Percentiles rank a stretch among this genome's conserved stretches.
Conservation (phyloP, 1,284 basidiomycete genomes). For the Trametes polyzona region DNA sequence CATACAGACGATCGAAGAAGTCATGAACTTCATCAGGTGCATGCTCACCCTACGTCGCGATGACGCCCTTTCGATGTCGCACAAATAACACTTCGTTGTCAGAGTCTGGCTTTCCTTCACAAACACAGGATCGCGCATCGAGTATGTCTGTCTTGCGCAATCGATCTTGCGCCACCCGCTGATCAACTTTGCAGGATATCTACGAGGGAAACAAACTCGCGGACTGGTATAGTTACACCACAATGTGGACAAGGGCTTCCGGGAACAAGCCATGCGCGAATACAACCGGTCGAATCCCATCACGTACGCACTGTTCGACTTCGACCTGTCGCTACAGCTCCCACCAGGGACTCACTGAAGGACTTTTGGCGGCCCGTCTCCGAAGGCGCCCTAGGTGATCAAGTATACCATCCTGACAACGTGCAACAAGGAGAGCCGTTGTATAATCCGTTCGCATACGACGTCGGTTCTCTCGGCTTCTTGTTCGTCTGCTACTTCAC, state of each 20-base stretch:
- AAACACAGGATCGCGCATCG: not conserved
- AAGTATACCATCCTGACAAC: not conserved
- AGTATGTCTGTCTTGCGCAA: not conserved
- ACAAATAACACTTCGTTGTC: not conserved
- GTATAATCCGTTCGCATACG: conserved; percentile 15
- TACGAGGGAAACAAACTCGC: conserved; percentile 1
- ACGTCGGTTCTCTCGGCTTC: conserved; percentile 14
- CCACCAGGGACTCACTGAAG: not conserved
- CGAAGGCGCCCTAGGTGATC: not conserved
- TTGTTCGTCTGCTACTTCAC: no score
- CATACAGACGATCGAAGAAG: not conserved
- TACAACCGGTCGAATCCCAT: not conserved
- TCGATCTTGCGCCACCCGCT: not conserved
- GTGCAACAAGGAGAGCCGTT: not conserved
- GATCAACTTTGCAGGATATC: not conserved
- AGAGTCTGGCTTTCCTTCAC: not conserved
- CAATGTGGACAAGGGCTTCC: no score
- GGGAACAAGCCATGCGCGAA: not conserved
- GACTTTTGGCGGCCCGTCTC: not conserved
- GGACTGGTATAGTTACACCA: conserved; percentile 2
- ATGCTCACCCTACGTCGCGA: not conserved
- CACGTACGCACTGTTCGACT: conserved; percentile 11
- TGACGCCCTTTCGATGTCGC: not conserved
- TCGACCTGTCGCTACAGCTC: conserved; percentile 2
- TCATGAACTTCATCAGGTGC: not conserved